phyloP scores from a whole-genome alignment of 768 basidiomycete genomes.

The Auricularia heimuer region DNA sequence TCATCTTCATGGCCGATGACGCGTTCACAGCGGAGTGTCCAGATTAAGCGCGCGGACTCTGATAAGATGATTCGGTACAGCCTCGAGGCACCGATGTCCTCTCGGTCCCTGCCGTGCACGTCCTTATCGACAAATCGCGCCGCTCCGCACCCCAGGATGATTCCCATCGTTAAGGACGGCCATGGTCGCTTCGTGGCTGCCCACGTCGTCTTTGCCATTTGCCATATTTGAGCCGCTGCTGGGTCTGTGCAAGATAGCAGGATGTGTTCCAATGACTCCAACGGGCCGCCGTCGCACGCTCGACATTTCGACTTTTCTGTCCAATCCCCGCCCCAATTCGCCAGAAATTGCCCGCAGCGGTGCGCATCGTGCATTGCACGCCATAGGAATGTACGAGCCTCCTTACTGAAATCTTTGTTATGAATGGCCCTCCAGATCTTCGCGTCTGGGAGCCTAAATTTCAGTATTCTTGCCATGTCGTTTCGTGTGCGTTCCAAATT shows the following conservation, averaged over 20 bases:
- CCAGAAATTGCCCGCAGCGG: not conserved
- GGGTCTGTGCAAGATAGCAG: not conserved
- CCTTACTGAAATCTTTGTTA: conserved; percentile 21
- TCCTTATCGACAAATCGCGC: not conserved
- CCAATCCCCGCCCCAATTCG: conserved; percentile 14
- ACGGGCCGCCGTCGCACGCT: not conserved
- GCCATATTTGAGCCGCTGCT: not conserved
- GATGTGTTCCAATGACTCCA: not conserved
- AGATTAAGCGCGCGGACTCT: not conserved
- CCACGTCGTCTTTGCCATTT: not conserved
- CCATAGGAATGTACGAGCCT: conserved; percentile 31
- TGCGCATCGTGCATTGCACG: conserved; percentile 23
- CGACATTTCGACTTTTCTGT: conserved; percentile 7
- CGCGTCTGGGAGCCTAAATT: conserved; percentile 15
- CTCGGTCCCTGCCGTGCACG: not conserved
- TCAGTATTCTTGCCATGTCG: conserved; percentile 23
- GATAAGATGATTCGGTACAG: not conserved
- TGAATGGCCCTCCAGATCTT: conserved; percentile 8
- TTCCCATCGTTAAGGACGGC: not conserved
- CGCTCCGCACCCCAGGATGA: not conserved
- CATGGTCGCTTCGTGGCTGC: not conserved
- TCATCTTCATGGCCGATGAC: not conserved
- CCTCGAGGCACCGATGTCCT: not conserved
- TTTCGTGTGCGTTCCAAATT: conserved; percentile 13
- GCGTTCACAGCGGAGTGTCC: not conserved